A percentile compares a stretch with the other conserved stretches of the same genome.
phyloP scores from a whole-genome alignment of 176 grass and related monocot species.

The Hordeum marinum region DNA sequence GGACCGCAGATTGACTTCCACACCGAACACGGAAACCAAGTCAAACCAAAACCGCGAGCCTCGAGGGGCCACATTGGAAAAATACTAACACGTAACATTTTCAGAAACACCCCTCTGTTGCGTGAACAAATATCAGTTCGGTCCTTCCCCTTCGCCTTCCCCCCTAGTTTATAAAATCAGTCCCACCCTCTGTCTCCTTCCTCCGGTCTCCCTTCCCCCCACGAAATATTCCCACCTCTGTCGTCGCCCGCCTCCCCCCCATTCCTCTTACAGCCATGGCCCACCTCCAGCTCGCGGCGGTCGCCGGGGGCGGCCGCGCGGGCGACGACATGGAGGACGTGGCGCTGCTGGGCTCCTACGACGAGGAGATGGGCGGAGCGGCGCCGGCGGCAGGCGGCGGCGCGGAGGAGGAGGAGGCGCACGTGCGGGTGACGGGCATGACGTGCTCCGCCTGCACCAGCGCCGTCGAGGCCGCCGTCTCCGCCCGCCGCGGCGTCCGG shows the following conservation, averaged over 20 bases:
- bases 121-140: background rate
- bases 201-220: background rate
- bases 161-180: constrained; percentile 12
- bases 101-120: rapidly evolving
- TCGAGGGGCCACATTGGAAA: background rate
- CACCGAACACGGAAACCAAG: background rate
- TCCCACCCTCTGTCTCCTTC: constrained; percentile 1
- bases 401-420: constrained; percentile 26
- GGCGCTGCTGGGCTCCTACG: constrained; percentile 72
- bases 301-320: constrained; percentile 20
- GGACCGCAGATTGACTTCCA: background rate
- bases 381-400: background rate
- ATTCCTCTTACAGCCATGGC: constrained; percentile 11
- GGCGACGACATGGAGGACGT: constrained; percentile 78
- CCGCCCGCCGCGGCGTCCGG: constrained; percentile 51
- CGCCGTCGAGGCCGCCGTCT: constrained; percentile 75
- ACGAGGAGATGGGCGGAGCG: constrained; percentile 57
- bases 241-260: background rate
- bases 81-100: background rate
- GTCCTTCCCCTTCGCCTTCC: background rate
- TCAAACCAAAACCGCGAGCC: background rate
- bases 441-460: constrained; percentile 94
- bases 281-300: constrained; percentile 64
- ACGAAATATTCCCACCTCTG: constrained; percentile 20
- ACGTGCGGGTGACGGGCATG: constrained; percentile 84